These are phyloP conservation scores for Clohesyomyces aquaticus DNA, from an alignment of 495 filamentous ascomycete genomes.

Conservation along the genomic window DNA sequence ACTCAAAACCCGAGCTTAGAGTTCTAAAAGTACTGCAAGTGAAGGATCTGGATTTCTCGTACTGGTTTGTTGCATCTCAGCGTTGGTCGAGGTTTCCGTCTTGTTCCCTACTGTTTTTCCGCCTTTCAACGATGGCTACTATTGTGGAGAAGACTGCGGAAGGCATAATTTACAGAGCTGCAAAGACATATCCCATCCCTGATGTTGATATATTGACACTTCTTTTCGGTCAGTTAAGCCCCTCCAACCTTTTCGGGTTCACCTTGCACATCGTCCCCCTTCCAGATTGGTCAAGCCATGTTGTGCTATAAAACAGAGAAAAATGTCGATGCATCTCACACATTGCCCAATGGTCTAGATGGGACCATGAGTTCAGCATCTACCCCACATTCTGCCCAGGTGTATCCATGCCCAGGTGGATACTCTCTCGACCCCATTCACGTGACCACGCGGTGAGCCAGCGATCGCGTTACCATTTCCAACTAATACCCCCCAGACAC, in stretches of 20 bases:
- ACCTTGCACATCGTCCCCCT: not conserved
- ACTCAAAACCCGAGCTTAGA: no score
- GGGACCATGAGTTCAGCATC: no score
- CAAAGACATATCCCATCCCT: conserved; percentile 30
- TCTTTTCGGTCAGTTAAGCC: conserved; percentile 31
- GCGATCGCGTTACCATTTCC: not conserved
- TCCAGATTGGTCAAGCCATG: no score
- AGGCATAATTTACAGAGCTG: conserved; percentile 32
- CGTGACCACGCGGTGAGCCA: conserved; percentile 23
- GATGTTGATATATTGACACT: conserved; percentile 38
- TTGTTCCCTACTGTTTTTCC: not conserved
- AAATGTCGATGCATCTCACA: no score
- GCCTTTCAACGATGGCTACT: conserved; percentile 20
- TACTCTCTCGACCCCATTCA: not conserved
- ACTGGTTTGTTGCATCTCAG: no score
- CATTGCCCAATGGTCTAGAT: no score
- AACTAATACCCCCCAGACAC: conserved; percentile 9
- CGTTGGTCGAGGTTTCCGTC: not conserved
- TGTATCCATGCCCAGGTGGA: no score
- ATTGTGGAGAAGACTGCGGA: conserved; percentile 33
- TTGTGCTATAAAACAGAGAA: no score
- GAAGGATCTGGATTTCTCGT: no score
- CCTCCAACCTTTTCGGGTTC: not conserved
- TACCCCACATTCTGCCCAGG: no score
- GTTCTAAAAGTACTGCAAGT: no score